A percentile compares a stretch with the other conserved stretches of the same genome.
Evolutionary conservation across 352 stramenopile species (phyloP).

Genomic region (Phytophthora pisi): DNA sequence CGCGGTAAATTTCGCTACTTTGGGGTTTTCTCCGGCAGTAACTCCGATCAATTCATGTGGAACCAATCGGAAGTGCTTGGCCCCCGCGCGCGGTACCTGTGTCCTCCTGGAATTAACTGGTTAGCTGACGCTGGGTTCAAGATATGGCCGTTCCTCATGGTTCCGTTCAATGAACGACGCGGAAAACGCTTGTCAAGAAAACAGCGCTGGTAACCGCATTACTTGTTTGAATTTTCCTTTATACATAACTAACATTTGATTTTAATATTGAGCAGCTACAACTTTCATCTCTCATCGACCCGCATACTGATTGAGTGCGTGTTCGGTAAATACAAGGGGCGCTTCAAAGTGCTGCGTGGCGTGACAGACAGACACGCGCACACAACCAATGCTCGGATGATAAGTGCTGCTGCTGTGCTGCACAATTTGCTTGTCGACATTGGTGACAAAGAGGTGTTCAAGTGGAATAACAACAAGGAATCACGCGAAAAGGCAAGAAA

Average conservation of each 20-base stretch:
- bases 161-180: conserved; percentile 9
- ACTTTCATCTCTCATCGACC: conserved; percentile 9
- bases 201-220: conserved; percentile 2
- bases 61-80: conserved; percentile 17
- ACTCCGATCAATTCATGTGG: conserved; percentile 20
- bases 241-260: background rate
- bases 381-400: conserved; percentile 16
- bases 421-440: conserved; percentile 15
- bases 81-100: background rate
- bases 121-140: conserved; percentile 16
- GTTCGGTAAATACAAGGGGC: conserved; percentile 3
- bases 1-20: conserved; percentile 21
- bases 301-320: conserved; percentile 12
- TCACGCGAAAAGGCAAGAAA: conserved; percentile 2
- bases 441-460: conserved; percentile 8
- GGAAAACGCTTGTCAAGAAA: conserved; percentile 3
- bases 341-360: conserved; percentile 9
- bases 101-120: conserved; percentile 16
- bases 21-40: conserved; percentile 18
- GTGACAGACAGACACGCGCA: conserved; percentile 10
- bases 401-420: conserved; percentile 12
- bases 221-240: background rate
- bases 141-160: conserved; percentile 17
- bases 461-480: conserved; percentile 6
- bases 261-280: conserved; percentile 8